Base-by-base conservation (phyloP, 1,284 basidiomycete genomes). In the Ceratobasidium papillatum region DNA sequence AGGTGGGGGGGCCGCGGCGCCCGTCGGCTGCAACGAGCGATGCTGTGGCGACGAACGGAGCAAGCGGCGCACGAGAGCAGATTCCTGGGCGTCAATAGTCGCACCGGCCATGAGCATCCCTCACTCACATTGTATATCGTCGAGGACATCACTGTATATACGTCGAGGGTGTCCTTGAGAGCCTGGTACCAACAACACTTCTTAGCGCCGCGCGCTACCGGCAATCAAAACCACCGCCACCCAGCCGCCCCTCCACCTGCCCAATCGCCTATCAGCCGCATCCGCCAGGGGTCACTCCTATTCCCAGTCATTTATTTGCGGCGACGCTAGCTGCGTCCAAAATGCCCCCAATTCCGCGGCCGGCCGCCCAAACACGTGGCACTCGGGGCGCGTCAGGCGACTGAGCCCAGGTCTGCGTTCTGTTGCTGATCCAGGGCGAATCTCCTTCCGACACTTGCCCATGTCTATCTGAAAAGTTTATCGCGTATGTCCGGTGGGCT, bases 81-180 rank as follows among this genome's bases (percentile, higher is more conserved):
- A 74, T 56, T 56, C 52, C 52, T 56, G 52, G 7, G 52, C 52
- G 52, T 56, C 52, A 56, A 56, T 32, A 32, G 11, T 56, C 32
- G 75, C 36, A n/a, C 43, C 58, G 25, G 41, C 58, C 52, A 56
- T 56, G 52, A 32, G 52, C 52, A 32, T 19, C 17, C 22, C 66
- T n/a, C 76, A 83, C 84, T 80, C 78, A 85, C 84, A 77, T 86
- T 86, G 82, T 85, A 85, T 77, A 85, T 86, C 74, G 83, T 82
- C 75, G 85, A 85, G 77, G 84, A 84, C 84, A 85, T 84, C 58
- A 36, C 45, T 71, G 19, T 68, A 43, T 43, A 52, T 38, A 58
- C 66, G 66, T 71, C 66, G 66, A 59, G 66, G 66, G 66, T 49
- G 66, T 43, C 43, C 54, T 47, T 56, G 52, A 30, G 52, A 56